Percentiles rank a stretch among this genome's conserved stretches.
phyloP scores from a whole-genome alignment of 2,329 filamentous ascomycete genomes.

The Arachnopeziza araneosa region DNA sequence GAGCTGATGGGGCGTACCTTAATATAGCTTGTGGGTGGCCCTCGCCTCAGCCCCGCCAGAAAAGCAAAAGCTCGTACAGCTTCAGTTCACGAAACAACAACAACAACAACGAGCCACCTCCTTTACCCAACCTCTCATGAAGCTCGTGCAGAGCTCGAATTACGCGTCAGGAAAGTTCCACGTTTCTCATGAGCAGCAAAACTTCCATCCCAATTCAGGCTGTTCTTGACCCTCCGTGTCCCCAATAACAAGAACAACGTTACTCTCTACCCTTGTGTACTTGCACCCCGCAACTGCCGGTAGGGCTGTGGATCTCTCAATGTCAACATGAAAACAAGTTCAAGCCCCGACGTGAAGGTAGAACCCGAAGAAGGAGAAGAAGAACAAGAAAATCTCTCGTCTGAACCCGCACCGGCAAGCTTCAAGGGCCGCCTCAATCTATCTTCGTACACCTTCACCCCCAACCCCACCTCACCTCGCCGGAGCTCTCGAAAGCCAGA shows the following conservation, averaged over 20 bases:
- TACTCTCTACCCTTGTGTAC: background rate
- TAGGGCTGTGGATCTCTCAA: background rate
- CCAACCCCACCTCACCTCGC: slow-evolving; percentile 1
- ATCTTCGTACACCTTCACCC: slow-evolving; percentile 18
- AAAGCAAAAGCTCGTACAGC: background rate
- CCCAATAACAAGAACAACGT: background rate
- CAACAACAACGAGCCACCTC: too few relatives aligned
- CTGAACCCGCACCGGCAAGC: slow-evolving; percentile 12
- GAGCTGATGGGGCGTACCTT: background rate
- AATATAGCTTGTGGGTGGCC: background rate
- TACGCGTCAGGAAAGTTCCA: background rate
- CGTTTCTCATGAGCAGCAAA: background rate
- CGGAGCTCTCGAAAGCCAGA: background rate
- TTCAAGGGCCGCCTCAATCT: slow-evolving; percentile 26
- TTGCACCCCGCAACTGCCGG: background rate
- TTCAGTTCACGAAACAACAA: background rate
- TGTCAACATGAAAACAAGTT: slow-evolving; percentile 2
- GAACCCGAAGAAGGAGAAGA: slow-evolving; percentile 1
- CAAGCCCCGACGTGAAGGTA: slow-evolving; percentile 5
- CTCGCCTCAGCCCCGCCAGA: background rate
- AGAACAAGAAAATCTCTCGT: background rate
- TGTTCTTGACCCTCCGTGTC: background rate
- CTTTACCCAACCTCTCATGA: background rate
- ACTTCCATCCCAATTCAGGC: background rate
- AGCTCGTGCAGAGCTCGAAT: background rate